Evolutionary conservation across 2,329 filamentous ascomycete genomes (phyloP), one percentile per base, ranked within the genome.

Genomic region (Xylaria digitata): DNA sequence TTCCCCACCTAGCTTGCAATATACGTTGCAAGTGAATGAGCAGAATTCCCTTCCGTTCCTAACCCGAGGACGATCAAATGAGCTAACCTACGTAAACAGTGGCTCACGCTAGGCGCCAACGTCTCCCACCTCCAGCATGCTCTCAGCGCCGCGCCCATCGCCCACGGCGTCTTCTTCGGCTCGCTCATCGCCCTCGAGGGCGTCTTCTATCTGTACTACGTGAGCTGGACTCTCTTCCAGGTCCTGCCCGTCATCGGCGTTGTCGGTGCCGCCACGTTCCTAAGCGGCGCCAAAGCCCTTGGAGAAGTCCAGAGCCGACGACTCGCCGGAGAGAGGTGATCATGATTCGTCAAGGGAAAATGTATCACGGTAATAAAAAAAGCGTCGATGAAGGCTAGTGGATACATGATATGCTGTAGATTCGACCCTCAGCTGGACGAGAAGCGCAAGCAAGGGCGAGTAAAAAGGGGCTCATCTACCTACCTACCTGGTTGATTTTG

Each of bases 121-220:
- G 76, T 94, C 67, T 86, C 86, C 75, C 93, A 98, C 77, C 80
- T 96, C 1, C 80, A 87, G 59, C 91, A 91, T 77, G 95, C 96
- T 8, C 81, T 97, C 57, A 83, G 87, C 65, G 84, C 87, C 23
- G 92, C 93, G 0, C 95, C 96, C 1, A 74, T 97, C 49, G 90
- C 95, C 5, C 95, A 99, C 78, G 83, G 84, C 34, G 79, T 94
- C 40, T 99, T 98, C 84, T 92, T 96, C 73, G 92, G 92, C 58
- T 97, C 94, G 5, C 89, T 99, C 63, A 68, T 97, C 45, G 89
- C 90, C 23, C 92, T 99, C 84, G 96, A 99, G 80, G 92, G 87
- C 17, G 89, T 97, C 63, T 97, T 99, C 82, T 95, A 96, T 83
- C 82, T 97, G 72, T 99, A 99, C 86, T 98, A 98, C 82, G 91